Conservation (phyloP, 148 eudicot genomes). For the Heliosperma pusillum region DNA sequence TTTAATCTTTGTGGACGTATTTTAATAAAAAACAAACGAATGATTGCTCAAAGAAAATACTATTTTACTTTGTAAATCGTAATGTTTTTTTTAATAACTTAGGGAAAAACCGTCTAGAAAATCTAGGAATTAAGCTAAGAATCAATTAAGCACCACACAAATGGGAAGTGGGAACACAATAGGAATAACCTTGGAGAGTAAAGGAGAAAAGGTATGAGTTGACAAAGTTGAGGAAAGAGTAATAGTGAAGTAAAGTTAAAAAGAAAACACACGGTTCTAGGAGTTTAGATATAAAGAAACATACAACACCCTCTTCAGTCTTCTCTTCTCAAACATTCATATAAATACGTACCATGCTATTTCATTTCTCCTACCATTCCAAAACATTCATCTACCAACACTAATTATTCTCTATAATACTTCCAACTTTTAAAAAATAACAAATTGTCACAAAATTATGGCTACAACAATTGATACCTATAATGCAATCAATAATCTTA, state of each 20-base stretch:
- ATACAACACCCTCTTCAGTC: background rate
- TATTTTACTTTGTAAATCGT: too few relatives aligned
- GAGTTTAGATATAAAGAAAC: background rate
- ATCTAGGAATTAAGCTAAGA: background rate
- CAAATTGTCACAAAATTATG: constrained; percentile 6
- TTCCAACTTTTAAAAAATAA: background rate
- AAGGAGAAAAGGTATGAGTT: background rate
- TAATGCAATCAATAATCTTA: background rate
- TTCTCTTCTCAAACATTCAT: background rate
- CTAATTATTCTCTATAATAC: background rate
- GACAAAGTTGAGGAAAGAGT: constrained; percentile 24
- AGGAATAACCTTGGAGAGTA: background rate
- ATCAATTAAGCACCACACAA: background rate
- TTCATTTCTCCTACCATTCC: background rate
- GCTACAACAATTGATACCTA: constrained; percentile 24
- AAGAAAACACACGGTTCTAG: constrained; percentile 6
- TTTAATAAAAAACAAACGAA: too few relatives aligned
- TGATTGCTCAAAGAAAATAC: too few relatives aligned
- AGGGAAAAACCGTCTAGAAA: too few relatives aligned
- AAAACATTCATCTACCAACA: background rate
- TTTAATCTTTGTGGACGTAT: too few relatives aligned
- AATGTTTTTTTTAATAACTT: too few relatives aligned
- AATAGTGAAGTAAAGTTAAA: constrained; percentile 24
- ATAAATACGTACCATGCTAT: constrained; percentile 20
- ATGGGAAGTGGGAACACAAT: constrained; percentile 1